phyloP scores from a whole-genome alignment of 106 monocot genomes.

The Alisma plantagoaquatica region DNA sequence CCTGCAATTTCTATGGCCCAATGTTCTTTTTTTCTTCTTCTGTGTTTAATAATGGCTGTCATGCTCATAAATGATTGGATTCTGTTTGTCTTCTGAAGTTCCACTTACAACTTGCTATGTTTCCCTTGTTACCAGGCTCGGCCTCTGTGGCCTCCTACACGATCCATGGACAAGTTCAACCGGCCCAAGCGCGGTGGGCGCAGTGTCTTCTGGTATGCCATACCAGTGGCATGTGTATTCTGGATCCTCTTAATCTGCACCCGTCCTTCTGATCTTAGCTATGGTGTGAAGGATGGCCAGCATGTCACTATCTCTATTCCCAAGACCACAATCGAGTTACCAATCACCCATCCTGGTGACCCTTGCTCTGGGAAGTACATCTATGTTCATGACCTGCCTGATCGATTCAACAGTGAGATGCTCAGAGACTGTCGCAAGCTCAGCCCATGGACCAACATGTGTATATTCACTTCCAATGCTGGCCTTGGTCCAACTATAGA shows the following conservation, averaged over 20 bases:
- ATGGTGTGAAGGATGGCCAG: background rate
- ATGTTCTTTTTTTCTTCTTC: too few relatives aligned
- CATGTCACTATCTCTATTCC: background rate
- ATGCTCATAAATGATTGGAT: too few relatives aligned
- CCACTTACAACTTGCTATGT: too few relatives aligned
- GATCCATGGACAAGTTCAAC: slow-evolving; percentile 4
- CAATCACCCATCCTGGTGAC: slow-evolving; percentile 27
- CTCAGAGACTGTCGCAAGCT: slow-evolving; percentile 46
- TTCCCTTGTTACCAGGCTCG: slow-evolving; percentile 1
- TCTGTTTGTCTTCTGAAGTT: too few relatives aligned
- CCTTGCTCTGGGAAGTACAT: slow-evolving; percentile 78
- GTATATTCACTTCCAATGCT: slow-evolving; percentile 52
- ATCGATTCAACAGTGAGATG: slow-evolving; percentile 65
- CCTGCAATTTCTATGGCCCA: too few relatives aligned
- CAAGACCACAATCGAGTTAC: background rate
- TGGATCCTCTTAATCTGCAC: background rate
- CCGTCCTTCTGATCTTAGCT: background rate
- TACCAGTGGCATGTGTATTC: slow-evolving; percentile 2
- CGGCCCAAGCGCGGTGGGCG: slow-evolving; percentile 6
- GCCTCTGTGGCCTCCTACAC: background rate
- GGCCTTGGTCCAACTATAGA: slow-evolving; percentile 66
- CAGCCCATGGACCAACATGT: slow-evolving; percentile 81
- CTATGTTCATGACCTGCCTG: slow-evolving; percentile 74
- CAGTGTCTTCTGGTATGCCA: slow-evolving; percentile 4
- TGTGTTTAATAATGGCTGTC: too few relatives aligned